Evolutionary conservation across 225 moss, liverwort and hornwort genomes (phyloP).

Genomic region (Takakia lepidozioides): DNA sequence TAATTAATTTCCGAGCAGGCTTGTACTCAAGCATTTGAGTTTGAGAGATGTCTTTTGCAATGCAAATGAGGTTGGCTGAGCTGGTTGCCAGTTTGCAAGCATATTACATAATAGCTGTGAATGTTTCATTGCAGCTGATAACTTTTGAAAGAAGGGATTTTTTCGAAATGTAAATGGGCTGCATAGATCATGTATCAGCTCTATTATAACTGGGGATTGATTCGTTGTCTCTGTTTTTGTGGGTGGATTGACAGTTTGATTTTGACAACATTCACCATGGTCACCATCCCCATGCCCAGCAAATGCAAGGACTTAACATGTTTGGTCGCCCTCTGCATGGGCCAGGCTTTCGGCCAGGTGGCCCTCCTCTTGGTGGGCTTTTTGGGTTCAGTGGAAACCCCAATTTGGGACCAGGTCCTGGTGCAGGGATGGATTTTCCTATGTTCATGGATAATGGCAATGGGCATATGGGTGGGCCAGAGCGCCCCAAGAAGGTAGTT

Average conservation of each 20-base stretch:
- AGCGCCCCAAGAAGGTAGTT: constrained; percentile 91
- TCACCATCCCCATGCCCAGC: constrained; percentile 74
- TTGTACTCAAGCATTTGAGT: too few species aligned
- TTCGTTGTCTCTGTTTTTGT: too few species aligned
- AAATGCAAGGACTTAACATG: constrained; percentile 77
- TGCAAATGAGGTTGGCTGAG: too few species aligned
- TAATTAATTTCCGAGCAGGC: too few species aligned
- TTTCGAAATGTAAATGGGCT: too few species aligned
- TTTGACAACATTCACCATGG: constrained; percentile 88
- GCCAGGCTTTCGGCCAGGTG: constrained; percentile 73
- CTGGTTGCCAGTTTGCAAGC: constrained; percentile 51
- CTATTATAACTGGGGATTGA: too few species aligned
- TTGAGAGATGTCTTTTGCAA: too few species aligned
- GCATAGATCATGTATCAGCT: too few species aligned
- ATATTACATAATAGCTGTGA: too few species aligned
- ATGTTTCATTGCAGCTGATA: too few species aligned
- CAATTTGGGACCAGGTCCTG: constrained; percentile 60
- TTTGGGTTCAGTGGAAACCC: constrained; percentile 74
- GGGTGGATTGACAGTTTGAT: constrained; percentile 30
- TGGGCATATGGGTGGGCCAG: constrained; percentile 61
- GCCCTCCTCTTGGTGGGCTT: constrained; percentile 62
- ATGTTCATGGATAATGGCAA: constrained; percentile 78
- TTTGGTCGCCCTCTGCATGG: constrained; percentile 78
- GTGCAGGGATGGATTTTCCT: constrained; percentile 70
- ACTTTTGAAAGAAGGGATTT: too few species aligned